Conservation (phyloP, 495 filamentous ascomycete genomes). For the Daldinia decipiens region DNA sequence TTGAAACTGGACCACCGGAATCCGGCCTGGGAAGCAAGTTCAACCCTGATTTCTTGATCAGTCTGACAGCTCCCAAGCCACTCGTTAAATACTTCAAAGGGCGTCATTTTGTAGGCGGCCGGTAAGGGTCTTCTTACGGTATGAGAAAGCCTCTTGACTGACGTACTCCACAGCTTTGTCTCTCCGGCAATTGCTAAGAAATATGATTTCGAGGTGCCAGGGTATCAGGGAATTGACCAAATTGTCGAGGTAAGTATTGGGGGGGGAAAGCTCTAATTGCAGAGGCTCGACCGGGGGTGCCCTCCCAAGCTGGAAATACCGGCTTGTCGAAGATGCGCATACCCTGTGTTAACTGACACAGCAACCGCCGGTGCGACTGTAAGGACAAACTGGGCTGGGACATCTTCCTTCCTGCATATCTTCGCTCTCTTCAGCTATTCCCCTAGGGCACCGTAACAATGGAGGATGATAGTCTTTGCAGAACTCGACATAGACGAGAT, state of each 20-base stretch:
- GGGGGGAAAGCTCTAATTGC: constrained; percentile 65
- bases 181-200: constrained; percentile 81
- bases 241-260: constrained; percentile 77
- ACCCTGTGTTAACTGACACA: constrained; percentile 51
- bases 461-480: constrained; percentile 59
- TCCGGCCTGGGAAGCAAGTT: constrained; percentile 83
- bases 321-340: constrained; percentile 10
- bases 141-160: constrained; percentile 23
- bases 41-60: constrained; percentile 80
- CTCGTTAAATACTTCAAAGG: constrained; percentile 84
- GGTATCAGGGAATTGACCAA: constrained; percentile 90
- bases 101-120: constrained; percentile 87
- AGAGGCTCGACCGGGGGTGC: constrained; percentile 7
- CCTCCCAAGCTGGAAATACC: constrained; percentile 9
- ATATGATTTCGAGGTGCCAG: constrained; percentile 84
- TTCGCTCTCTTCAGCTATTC: constrained; percentile 47
- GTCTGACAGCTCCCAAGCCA: constrained; percentile 95
- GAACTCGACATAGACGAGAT: constrained; percentile 62
- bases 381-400: constrained; percentile 61
- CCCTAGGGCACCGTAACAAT: constrained; percentile 53
- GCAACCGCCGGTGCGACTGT: constrained; percentile 60
- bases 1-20: constrained; percentile 82
- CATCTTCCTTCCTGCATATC: constrained; percentile 61
- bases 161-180: constrained; percentile 71
- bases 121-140: constrained; percentile 55